These are phyloP conservation scores for Teratosphaeria pseudoeucalypti DNA, from an alignment of 2,329 filamentous ascomycete genomes.

Conservation along the genomic window DNA sequence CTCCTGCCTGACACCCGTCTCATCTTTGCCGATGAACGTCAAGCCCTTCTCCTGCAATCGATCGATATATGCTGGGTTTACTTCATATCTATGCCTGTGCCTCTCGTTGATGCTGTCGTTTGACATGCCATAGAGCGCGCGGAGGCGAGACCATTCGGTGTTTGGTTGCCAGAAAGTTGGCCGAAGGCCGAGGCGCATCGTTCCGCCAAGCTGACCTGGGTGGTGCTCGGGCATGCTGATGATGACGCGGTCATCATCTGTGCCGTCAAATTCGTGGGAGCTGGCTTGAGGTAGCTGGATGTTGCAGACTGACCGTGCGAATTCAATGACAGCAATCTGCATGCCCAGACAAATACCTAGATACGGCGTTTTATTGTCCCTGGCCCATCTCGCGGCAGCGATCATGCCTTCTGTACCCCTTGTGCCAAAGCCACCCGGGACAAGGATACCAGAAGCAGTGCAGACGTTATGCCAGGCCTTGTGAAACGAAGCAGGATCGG, in stretches of 20 bases:
- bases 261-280: constrained; percentile 47
- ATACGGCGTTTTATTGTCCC: constrained; percentile 69
- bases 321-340: constrained; percentile 88
- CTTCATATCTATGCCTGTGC: constrained; percentile 83
- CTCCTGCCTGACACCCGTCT: constrained; percentile 70
- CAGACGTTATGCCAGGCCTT: constrained; percentile 69
- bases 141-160: constrained; percentile 68
- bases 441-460: constrained; percentile 57
- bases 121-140: constrained; percentile 56
- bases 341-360: constrained; percentile 86
- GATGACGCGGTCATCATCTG: constrained; percentile 59
- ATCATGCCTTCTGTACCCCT: constrained; percentile 89
- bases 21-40: constrained; percentile 69
- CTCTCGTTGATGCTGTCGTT: constrained; percentile 50
- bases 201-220: constrained; percentile 67
- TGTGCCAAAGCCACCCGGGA: constrained; percentile 70
- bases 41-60: constrained; percentile 59
- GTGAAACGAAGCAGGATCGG: constrained; percentile 64
- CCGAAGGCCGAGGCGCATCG: constrained; percentile 73
- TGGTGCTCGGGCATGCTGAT: constrained; percentile 89
- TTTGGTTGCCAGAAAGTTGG: constrained; percentile 64
- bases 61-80: constrained; percentile 70
- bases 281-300: constrained; percentile 43
- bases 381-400: constrained; percentile 72
- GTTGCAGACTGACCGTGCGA: constrained; percentile 63